Evolutionary conservation across 257 asterid species (phyloP).

Genomic region (Forsythia viridissima): DNA sequence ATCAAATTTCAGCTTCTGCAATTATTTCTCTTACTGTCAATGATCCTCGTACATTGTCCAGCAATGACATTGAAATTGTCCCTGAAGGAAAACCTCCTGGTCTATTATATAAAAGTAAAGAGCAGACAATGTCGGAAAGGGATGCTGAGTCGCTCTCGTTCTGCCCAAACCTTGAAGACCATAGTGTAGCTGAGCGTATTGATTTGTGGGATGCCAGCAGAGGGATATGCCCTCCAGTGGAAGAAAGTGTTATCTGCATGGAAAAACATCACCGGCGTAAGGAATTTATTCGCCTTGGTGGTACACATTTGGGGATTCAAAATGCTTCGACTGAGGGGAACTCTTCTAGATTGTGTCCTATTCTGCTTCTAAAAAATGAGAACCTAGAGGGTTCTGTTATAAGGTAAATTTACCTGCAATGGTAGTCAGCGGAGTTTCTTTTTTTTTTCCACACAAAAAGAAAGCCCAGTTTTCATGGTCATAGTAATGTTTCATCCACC

Average conservation of each 20-base stretch:
- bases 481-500: background rate
- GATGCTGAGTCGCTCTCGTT: slow-evolving; percentile 25
- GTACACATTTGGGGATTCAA: slow-evolving; percentile 37
- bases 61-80: slow-evolving; percentile 26
- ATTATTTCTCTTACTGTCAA: slow-evolving; percentile 56
- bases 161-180: slow-evolving; percentile 34
- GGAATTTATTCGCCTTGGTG: slow-evolving; percentile 49
- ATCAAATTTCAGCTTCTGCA: slow-evolving; percentile 43
- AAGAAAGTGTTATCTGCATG: slow-evolving; percentile 64
- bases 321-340: slow-evolving; percentile 37
- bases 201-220: slow-evolving; percentile 69
- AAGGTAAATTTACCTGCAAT: slow-evolving; percentile 42
- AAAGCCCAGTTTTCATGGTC: background rate
- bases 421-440: background rate
- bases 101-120: slow-evolving; percentile 27
- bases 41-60: slow-evolving; percentile 63
- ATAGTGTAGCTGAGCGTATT: slow-evolving; percentile 21
- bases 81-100: slow-evolving; percentile 36
- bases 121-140: slow-evolving; percentile 3
- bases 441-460: background rate
- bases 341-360: slow-evolving; percentile 59
- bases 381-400: slow-evolving; percentile 39
- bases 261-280: slow-evolving; percentile 57
- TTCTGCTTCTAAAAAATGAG: slow-evolving; percentile 61
- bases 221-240: slow-evolving; percentile 63